Base-by-base conservation (phyloP, 1,284 basidiomycete species). In the Leccinum pachyderme region DNA sequence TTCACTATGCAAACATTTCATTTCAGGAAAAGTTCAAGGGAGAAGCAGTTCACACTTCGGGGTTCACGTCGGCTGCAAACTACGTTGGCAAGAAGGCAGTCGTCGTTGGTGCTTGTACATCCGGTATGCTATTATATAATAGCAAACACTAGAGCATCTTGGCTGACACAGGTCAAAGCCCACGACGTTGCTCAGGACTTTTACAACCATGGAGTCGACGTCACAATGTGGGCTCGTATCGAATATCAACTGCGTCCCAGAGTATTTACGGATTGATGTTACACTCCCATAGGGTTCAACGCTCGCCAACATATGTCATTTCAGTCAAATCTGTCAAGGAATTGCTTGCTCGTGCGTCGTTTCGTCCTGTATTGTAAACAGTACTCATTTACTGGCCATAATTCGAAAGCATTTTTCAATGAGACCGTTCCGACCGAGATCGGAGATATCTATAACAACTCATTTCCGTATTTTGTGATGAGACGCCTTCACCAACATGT, bases 51-150 rank as follows among this genome's bases (percentile, higher is more conserved):
- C 79, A 81, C 60, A 76, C 80, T 12, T 68, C 70, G 7, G 51
- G 66, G 33, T 75, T 73, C 61, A 67, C 58, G 1, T 65, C 68
- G 3, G 76, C 73, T 0, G 61, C 63, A 5, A 69, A 74, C 43
- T 76, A 72, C 62, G 52, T 61, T n/a, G 76, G 75, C 4, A 79
- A 78, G 60, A 72, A 72, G 52, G 77, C 72, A 7, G 62, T 79
- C 15, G 66, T 80, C 9, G 67, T 81, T 2, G 78, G 78, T 39
- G 72, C 75, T 44, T 75, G 75, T 49, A 78, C 71, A 33, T 75
- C 75, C 13, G 72, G 69, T 62, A 57, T 12, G 6, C 31, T 25
- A 2, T n/a, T 46, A 46, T 9, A 5, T 27, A n/a, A 46, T 18
- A n/a, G 2, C 29, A 11, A 46, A 22, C 11, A 1, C 6, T 9